Base-by-base conservation (phyloP, 1,139 yeast species). In the Sugiyamaella neomexicana region DNA sequence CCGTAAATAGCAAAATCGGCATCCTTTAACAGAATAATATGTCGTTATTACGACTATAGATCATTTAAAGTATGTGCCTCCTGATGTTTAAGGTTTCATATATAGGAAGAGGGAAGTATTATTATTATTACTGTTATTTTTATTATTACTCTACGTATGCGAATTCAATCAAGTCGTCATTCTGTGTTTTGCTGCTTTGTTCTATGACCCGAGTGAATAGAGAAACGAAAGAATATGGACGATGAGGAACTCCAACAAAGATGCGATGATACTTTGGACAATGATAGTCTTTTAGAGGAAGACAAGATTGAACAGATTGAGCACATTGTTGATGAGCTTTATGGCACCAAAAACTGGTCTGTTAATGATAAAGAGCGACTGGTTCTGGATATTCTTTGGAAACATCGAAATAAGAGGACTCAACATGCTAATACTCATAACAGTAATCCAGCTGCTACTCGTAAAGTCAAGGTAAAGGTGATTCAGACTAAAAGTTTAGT, bases 321-420 rank as follows among this genome's bases (percentile, higher is more conserved):
- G 54, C 67, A 64, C 12, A 58, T 71, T 2, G 74, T 73, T 16
- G 55, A 55, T 4, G 55, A 55, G 32, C 55, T 59, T 32, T 62
- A 59, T 20, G 59, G 61, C 1, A 52, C 52, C 10, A 50, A 58
- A 47, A 37, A 43, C 15, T 34, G 51, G 34, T 34, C 37, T 16
- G 54, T 53, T 3, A 59, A 31, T 12, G 70, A 54, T 49, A 58
- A 56, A 56, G 75, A 61, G 55, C 63, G 72, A 25, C 50, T 58
- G 62, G 75, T 74, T 5, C 63, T 75, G 58, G 77, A 73, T 47
- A 69, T 74, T 13, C 58, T 75, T 49, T 74, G 78, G 77, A 67
- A 63, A 29, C 78, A 75, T 55, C 69, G 73, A 42, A 73, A 68
- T 25, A 61, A 60, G 47, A 50, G 44, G 32, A 38, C 40, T 15